Percentiles rank a stretch among this genome's conserved stretches.
Evolutionary conservation across 2,329 filamentous ascomycete species (phyloP).

Genomic region (Alternaria ventricosa): DNA sequence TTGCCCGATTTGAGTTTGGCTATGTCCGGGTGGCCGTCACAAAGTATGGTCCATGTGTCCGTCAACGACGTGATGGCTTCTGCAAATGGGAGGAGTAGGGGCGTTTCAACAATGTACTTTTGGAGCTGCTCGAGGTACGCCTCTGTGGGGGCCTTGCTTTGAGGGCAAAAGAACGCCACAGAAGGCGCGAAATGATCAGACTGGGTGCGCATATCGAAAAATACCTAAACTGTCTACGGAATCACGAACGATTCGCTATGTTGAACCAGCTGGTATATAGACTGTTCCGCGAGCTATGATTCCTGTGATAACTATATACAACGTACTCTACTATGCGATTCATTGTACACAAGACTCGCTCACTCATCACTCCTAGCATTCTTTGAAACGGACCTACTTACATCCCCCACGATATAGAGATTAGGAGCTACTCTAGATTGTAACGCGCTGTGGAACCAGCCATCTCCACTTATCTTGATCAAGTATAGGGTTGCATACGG

Average conservation of each 20-base stretch:
- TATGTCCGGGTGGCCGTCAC: slow-evolving; percentile 8
- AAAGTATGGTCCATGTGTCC: slow-evolving; percentile 13
- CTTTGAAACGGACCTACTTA: background rate
- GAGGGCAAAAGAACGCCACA: slow-evolving; percentile 28
- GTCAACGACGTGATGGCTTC: slow-evolving; percentile 7
- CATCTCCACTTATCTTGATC: slow-evolving; percentile 2
- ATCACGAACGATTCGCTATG: background rate
- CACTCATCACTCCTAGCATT: background rate
- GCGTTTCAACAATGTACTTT: slow-evolving; percentile 11
- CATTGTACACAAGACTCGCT: background rate
- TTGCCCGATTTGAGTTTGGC: slow-evolving; percentile 9
- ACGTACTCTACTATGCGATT: background rate
- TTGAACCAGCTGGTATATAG: background rate
- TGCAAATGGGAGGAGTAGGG: slow-evolving; percentile 5
- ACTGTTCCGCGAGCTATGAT: background rate
- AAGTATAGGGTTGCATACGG: background rate
- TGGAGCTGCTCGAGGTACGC: slow-evolving; percentile 23
- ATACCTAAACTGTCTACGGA: background rate
- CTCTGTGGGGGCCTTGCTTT: slow-evolving; percentile 28
- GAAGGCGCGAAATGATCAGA: slow-evolving; percentile 8
- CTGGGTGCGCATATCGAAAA: background rate
- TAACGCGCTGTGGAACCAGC: background rate
- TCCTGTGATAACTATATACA: slow-evolving; percentile 2
- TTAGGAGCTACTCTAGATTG: background rate
- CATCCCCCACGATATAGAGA: background rate